phyloP scores from a whole-genome alignment of 1,139 yeast genomes.

The Blastobotrys indianensis region DNA sequence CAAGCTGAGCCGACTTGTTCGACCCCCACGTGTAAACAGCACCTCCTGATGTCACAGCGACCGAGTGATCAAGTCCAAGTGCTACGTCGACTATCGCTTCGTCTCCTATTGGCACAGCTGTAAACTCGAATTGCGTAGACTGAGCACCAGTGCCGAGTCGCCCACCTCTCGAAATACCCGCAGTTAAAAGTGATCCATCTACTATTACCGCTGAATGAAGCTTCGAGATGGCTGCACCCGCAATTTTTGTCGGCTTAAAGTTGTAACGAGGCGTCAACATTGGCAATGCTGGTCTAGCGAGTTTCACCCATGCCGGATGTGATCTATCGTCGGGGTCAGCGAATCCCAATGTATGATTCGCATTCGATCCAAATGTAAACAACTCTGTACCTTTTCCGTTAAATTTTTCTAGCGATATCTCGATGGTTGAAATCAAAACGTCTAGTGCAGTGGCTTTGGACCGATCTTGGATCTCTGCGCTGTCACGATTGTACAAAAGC shows the following conservation, averaged over 20 bases:
- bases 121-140: slow-evolving; percentile 33
- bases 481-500: slow-evolving; percentile 19
- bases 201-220: slow-evolving; percentile 62
- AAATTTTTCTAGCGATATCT: not conserved
- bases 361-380: slow-evolving; percentile 60
- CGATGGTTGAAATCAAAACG: slow-evolving; percentile 16
- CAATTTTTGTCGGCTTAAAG: slow-evolving; percentile 35
- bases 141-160: slow-evolving; percentile 52
- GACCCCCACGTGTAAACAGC: slow-evolving; percentile 74
- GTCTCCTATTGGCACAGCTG: slow-evolving; percentile 35
- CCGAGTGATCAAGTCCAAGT: slow-evolving; percentile 61
- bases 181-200: slow-evolving; percentile 47
- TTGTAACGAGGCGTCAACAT: slow-evolving; percentile 17
- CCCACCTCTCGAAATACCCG: slow-evolving; percentile 71
- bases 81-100: slow-evolving; percentile 41
- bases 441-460: slow-evolving; percentile 49
- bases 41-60: slow-evolving; percentile 48
- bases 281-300: slow-evolving; percentile 16
- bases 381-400: slow-evolving; percentile 47
- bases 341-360: slow-evolving; percentile 59
- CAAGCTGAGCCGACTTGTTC: slow-evolving; percentile 61
- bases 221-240: slow-evolving; percentile 50
- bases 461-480: slow-evolving; percentile 56
- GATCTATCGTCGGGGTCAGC: slow-evolving; percentile 60
- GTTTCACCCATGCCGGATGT: slow-evolving; percentile 32